These are phyloP conservation scores for Botrytis paeoniae DNA, from an alignment of 2,329 filamentous ascomycete genomes.

Conservation along the genomic window DNA sequence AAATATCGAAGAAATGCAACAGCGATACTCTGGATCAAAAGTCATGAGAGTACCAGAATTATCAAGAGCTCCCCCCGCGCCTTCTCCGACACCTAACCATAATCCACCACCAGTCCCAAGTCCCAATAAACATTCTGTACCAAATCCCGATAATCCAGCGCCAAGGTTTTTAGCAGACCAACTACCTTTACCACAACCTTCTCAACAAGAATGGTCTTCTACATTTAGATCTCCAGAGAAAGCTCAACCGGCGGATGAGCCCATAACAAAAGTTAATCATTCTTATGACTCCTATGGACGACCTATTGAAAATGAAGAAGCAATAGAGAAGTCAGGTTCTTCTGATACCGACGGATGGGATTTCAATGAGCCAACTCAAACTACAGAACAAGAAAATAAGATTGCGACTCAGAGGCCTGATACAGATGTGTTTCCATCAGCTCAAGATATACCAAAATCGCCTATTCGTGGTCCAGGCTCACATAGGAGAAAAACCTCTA, in stretches of 20 bases:
- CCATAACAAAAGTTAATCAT: slow-evolving; percentile 56
- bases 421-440: slow-evolving; percentile 83
- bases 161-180: slow-evolving; percentile 52
- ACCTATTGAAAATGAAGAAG: slow-evolving; percentile 43
- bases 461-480: slow-evolving; percentile 66
- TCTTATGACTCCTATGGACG: slow-evolving; percentile 57
- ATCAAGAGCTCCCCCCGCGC: slow-evolving; percentile 41
- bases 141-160: slow-evolving; percentile 47
- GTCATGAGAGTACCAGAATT: slow-evolving; percentile 53
- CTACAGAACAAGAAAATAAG: slow-evolving; percentile 53
- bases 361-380: slow-evolving; percentile 73
- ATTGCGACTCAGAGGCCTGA: slow-evolving; percentile 68
- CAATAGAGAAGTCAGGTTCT: slow-evolving; percentile 47
- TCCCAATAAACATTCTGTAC: slow-evolving; percentile 40
- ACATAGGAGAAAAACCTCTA: slow-evolving; percentile 77
- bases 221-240: slow-evolving; percentile 33
- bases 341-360: slow-evolving; percentile 80
- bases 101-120: slow-evolving; percentile 52
- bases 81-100: slow-evolving; percentile 54
- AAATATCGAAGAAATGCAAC: slow-evolving; percentile 36
- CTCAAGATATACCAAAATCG: slow-evolving; percentile 74
- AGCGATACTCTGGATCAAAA: slow-evolving; percentile 49
- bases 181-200: slow-evolving; percentile 43
- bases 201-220: slow-evolving; percentile 40
- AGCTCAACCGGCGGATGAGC: slow-evolving; percentile 47